phyloP scores from a whole-genome alignment of 352 stramenopile species.

The Pythium phragmitis region DNA sequence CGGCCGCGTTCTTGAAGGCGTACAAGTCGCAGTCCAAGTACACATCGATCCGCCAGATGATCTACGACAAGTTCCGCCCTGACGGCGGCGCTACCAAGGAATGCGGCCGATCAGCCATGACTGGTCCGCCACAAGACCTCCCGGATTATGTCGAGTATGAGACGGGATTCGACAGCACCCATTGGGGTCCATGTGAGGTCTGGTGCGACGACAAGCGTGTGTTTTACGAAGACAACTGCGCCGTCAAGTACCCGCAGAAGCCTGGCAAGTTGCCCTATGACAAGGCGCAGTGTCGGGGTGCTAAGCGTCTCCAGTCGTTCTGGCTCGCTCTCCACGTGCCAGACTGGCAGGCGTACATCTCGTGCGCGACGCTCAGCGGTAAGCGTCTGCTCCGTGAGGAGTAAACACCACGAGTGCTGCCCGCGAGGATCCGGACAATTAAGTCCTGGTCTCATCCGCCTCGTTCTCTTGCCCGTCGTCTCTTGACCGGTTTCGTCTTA shows the following conservation, averaged over 20 bases:
- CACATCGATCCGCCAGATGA: constrained; percentile 24
- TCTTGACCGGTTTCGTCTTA: no score
- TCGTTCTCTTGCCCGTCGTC: no score
- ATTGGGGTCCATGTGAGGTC: constrained; percentile 25
- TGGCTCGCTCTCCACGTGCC: constrained; percentile 34
- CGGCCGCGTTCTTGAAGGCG: constrained; percentile 24
- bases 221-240: constrained; percentile 21
- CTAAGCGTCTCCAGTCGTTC: constrained; percentile 24
- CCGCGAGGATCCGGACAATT: no score
- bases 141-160: constrained; percentile 14
- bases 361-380: constrained; percentile 30
- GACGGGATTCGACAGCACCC: constrained; percentile 29
- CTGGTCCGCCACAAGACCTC: constrained; percentile 2
- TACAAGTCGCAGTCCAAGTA: constrained; percentile 22
- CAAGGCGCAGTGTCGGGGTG: constrained; percentile 28
- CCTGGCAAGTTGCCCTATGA: constrained; percentile 18
- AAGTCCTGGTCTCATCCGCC: no score
- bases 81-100: not conserved
- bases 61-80: constrained; percentile 12
- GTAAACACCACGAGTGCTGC: no score
- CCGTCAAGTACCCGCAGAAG: constrained; percentile 11
- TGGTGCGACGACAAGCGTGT: constrained; percentile 18
- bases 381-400: no score
- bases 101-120: not conserved
- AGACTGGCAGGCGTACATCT: constrained; percentile 33